A percentile compares a stretch with the other conserved stretches of the same genome.
Evolutionary conservation across 345 rosid genomes (phyloP).

Genomic region (Conringia planisiliqua): DNA sequence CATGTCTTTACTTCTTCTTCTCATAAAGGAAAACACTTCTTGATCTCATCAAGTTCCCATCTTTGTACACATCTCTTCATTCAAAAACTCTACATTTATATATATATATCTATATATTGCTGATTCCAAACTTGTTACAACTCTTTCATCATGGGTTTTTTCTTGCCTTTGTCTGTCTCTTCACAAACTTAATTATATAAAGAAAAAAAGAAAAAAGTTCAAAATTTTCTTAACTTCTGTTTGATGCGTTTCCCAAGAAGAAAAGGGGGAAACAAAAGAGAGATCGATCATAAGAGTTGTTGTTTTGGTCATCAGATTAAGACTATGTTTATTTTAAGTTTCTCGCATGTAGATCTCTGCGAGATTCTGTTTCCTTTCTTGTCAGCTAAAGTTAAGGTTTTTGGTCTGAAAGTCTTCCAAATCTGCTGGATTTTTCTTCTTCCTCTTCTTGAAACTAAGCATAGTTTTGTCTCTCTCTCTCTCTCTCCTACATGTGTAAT

Average conservation of each 20-base stretch:
- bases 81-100: slow-evolving; percentile 35
- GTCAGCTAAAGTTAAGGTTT: slow-evolving; percentile 23
- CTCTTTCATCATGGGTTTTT: slow-evolving; percentile 16
- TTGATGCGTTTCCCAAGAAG: slow-evolving; percentile 22
- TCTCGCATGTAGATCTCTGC: slow-evolving; percentile 25
- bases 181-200: background rate
- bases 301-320: slow-evolving; percentile 1
- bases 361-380: slow-evolving; percentile 34
- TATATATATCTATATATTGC: slow-evolving; percentile 12
- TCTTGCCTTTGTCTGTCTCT: background rate
- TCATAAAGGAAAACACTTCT: slow-evolving; percentile 34
- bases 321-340: slow-evolving; percentile 13
- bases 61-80: slow-evolving; percentile 35
- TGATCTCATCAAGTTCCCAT: slow-evolving; percentile 36
- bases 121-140: slow-evolving; percentile 13
- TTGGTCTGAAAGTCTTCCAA: slow-evolving; percentile 23
- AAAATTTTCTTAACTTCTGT: background rate
- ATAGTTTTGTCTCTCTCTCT: slow-evolving; percentile 20
- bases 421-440: slow-evolving; percentile 14
- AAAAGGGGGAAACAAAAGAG: background rate
- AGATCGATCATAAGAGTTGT: slow-evolving; percentile 8
- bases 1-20: slow-evolving; percentile 37
- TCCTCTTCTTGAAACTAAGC: slow-evolving; percentile 34
- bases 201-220: background rate
- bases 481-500: slow-evolving; percentile 20